Base-by-base conservation (phyloP, 306 rosid genomes). In the Herpetospermum pedunculosum region DNA sequence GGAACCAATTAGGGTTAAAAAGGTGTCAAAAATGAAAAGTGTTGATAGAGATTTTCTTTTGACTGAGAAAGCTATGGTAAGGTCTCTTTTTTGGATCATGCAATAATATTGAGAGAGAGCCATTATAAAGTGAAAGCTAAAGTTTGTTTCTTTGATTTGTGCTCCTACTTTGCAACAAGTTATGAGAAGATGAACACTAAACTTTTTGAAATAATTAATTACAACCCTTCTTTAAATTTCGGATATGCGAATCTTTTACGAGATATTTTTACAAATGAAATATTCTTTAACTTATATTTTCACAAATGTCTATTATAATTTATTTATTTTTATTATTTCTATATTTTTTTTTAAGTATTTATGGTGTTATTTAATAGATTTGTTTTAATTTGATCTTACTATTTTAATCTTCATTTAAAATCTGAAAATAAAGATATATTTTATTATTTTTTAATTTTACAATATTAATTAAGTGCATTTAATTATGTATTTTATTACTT, bases 41-140 rank as follows among this genome's bases (percentile, higher is more conserved):
- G 53, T 23, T 68, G 54, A 68, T 68, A 68, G 73, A 68, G 73
- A 68, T 68, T 68, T 43, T 43, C 53, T 68, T 68, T 68, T 68
- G 73, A 41, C 73, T 68, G 14, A 43, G 73, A 68, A 65, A 65
- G 15, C 72, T n/a, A 2, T 32, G 3, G 3, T 48, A 18, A n/a
- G 68, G 25, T 49, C 55, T 25, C 21, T 12, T 48, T 35, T 54
- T 34, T 63, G 70, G 48, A 63, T 63, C 19, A 23, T 21, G 72
- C 50, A 67, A 41, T 38, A 67, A 41, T 38, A 67, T 67, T 67
- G 14, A 14, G 23, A 68, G 29, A 35, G 16, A n/a, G n/a, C n/a
- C 14, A 25, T 16, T 25, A 18, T 68, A 43, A 68, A 68, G 73
- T 68, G 73, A 68, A 68, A 68, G 37, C 54, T 68, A 68, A 68